Evolutionary conservation across 805 yeast genomes (phyloP), one percentile per base, ranked within the genome.

Genomic region (Yarrowia alimentaria): DNA sequence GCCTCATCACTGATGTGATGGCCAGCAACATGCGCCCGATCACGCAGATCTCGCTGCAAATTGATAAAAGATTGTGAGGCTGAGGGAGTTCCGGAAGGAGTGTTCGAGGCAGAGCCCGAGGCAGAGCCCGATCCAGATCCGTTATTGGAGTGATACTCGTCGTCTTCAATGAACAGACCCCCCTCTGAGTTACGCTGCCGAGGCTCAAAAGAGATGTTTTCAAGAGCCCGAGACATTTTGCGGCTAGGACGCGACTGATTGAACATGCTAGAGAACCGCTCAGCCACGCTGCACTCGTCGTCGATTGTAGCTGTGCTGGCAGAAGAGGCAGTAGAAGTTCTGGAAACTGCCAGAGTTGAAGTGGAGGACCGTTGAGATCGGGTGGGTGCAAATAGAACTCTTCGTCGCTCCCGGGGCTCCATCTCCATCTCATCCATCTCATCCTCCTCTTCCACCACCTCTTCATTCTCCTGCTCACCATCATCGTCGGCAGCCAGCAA

Each of bases 161-260:
- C 12, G 6, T 40, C 16, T 3, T 28, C 47, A 11, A 40, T n/a
- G n/a, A n/a, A n/a, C n/a, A n/a, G n/a, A n/a, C n/a, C n/a, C n/a
- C n/a, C n/a, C n/a, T n/a, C n/a, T n/a, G n/a, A n/a, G n/a, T n/a
- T n/a, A n/a, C n/a, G n/a, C n/a, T n/a, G 20, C 17, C 50, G 37
- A 5, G 50, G 50, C 17, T 30, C 37, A 43, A 43, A 31, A 5
- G 50, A 43, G 7, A 43, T 43, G 22, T 16, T 17, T 7, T 43
- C 50, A 7, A 31, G 21, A 3, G 35, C 50, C 7, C 50, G 50
- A 7, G 50, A 43, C 35, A 43, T 43, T 16, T 43, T 43, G 11
- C 50, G 37, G 1, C 29, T 29, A 1, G 35, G 35, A 2, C 30
- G 14, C 2, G 47, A 26, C 33, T 40, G 26, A 33, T 40, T 26